Conservation (phyloP, 345 rosid genomes). For the Eutrema heterophyllum region DNA sequence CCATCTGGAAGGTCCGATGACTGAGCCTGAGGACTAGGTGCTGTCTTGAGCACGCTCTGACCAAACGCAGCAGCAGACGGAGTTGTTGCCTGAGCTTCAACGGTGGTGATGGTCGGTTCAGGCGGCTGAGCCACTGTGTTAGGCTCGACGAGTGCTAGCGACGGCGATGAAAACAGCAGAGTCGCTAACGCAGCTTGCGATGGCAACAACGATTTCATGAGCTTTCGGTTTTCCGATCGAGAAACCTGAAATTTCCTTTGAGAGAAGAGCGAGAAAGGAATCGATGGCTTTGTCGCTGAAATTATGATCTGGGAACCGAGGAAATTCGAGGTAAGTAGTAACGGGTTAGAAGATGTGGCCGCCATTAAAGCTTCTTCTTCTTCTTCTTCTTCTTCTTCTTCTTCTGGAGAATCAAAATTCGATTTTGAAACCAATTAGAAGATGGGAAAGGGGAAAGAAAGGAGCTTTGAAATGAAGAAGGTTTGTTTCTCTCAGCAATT, state of each 20-base stretch:
- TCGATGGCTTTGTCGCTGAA: constrained; percentile 22
- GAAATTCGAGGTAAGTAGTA: constrained; percentile 42
- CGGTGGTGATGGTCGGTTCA: neutral
- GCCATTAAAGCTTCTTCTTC: constrained; percentile 25
- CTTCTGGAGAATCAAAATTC: neutral
- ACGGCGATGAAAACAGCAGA: constrained; percentile 51
- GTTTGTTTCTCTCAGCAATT: neutral
- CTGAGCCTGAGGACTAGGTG: constrained; percentile 47
- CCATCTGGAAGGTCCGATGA: constrained; percentile 69
- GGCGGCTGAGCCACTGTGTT: neutral
- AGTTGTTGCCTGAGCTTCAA: constrained; percentile 44
- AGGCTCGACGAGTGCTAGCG: constrained; percentile 43
- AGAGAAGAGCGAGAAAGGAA: constrained; percentile 19
- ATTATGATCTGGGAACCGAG: constrained; percentile 33
- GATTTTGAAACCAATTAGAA: neutral
- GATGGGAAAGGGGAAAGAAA: neutral
- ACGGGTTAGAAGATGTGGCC: constrained; percentile 26
- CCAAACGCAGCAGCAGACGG: constrained; percentile 32
- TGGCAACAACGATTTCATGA: constrained; percentile 13
- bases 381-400: neutral
- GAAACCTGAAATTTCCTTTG: constrained; percentile 20
- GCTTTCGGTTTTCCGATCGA: constrained; percentile 22
- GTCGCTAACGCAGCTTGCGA: constrained; percentile 52
- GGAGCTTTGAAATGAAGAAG: neutral
- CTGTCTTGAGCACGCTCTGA: constrained; percentile 50